These are phyloP conservation scores for Perkinsus chesapeaki DNA, from an alignment of 169 alveolate genomes.

Conservation along the genomic window DNA sequence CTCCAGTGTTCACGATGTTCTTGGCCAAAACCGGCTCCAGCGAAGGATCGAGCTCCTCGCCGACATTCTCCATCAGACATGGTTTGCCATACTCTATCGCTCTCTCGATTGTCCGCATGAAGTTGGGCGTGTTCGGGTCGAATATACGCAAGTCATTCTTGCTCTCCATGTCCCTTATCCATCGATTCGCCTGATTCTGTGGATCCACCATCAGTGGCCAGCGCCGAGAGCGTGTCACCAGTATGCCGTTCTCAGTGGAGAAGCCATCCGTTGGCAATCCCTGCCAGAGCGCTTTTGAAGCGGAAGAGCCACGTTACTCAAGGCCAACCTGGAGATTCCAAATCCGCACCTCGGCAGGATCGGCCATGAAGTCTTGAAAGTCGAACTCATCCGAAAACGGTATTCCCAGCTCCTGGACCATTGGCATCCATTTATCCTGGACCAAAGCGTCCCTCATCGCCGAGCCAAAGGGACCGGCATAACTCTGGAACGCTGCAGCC, in stretches of 20 bases:
- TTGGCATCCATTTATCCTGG: constrained; percentile 52
- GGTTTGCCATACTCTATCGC: constrained; percentile 76
- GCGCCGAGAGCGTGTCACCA: constrained; percentile 74
- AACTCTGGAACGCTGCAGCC: constrained; percentile 82
- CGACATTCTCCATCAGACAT: constrained; percentile 76
- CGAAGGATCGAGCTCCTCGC: constrained; percentile 81
- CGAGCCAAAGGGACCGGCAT: constrained; percentile 87
- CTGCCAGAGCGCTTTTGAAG: not conserved
- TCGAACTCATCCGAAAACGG: constrained; percentile 74
- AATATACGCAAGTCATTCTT: constrained; percentile 43
- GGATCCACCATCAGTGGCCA: constrained; percentile 94
- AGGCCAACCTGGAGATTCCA: constrained; percentile 60
- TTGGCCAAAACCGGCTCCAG: constrained; percentile 77
- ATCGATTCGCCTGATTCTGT: constrained; percentile 80
- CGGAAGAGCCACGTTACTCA: not conserved
- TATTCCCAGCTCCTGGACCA: constrained; percentile 54
- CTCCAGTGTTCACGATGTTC: constrained; percentile 59
- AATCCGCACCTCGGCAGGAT: constrained; percentile 68
- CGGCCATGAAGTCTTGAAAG: constrained; percentile 75
- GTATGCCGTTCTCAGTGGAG: constrained; percentile 86
- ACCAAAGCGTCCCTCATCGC: constrained; percentile 25
- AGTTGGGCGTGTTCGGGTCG: constrained; percentile 61
- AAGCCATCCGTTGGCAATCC: constrained; percentile 87
- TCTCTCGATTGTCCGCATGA: constrained; percentile 60
- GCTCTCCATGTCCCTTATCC: constrained; percentile 80